Evolutionary conservation across 2,329 filamentous ascomycete species (phyloP).

Genomic region (Cercospora nicotianae): DNA sequence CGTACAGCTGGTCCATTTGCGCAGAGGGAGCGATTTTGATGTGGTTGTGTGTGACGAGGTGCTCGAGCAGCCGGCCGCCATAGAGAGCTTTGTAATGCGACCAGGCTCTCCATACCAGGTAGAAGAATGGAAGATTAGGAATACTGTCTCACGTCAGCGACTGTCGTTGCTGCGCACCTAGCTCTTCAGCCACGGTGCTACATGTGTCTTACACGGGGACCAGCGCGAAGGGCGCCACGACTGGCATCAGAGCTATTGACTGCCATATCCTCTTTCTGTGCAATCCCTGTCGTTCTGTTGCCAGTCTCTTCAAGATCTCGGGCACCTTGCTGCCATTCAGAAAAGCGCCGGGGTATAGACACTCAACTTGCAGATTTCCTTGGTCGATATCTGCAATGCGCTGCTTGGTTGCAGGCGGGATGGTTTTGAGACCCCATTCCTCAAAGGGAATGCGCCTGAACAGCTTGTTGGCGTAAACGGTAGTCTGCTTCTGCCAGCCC

Average conservation of each 20-base stretch:
- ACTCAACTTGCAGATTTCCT: conserved; percentile 55
- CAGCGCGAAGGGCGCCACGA: conserved; percentile 77
- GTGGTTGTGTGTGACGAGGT: conserved; percentile 72
- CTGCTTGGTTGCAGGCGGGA: conserved; percentile 74
- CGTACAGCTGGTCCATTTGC: conserved; percentile 73
- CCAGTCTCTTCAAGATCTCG: conserved; percentile 66
- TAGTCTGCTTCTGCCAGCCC: conserved; percentile 83
- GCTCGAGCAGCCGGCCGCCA: conserved; percentile 82
- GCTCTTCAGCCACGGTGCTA: not conserved
- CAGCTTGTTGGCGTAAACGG: conserved; percentile 80
- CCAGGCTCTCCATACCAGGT: conserved; percentile 86
- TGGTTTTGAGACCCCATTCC: conserved; percentile 96
- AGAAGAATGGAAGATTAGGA: conserved; percentile 96
- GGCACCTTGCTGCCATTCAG: conserved; percentile 63
- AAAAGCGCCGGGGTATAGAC: conserved; percentile 69
- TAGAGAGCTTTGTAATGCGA: conserved; percentile 85
- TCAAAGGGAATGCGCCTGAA: conserved; percentile 89
- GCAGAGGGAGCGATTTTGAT: conserved; percentile 65
- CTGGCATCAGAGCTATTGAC: conserved; percentile 79
- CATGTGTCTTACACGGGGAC: conserved; percentile 71
- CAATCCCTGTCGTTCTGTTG: conserved; percentile 75
- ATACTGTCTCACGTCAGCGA: conserved; percentile 56
- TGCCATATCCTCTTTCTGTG: conserved; percentile 77
- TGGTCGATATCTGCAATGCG: conserved; percentile 64
- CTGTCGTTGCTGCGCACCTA: not conserved